These are phyloP conservation scores for Boletellus ananas DNA, from an alignment of 768 basidiomycete genomes.

Conservation along the genomic window DNA sequence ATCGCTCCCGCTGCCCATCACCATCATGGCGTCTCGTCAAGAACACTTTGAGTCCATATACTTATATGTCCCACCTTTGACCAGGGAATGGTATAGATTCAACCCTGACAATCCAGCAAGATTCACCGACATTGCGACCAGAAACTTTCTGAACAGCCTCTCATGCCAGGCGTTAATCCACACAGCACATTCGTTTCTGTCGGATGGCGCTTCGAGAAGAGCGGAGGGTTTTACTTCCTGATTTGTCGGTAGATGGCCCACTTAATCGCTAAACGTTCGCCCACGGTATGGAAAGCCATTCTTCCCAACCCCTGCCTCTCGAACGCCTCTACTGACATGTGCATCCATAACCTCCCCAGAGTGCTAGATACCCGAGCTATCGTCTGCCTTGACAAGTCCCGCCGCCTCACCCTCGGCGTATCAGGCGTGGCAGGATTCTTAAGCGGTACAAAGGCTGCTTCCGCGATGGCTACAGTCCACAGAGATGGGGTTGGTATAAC, in stretches of 20 bases:
- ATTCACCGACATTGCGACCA: too few species aligned
- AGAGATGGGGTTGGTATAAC: constrained; percentile 32
- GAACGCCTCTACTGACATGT: not conserved
- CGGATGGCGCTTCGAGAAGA: not conserved
- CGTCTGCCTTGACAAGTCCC: constrained; percentile 5
- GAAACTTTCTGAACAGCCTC: not conserved
- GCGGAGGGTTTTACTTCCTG: not conserved
- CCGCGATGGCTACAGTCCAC: constrained; percentile 34
- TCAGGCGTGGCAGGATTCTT: constrained; percentile 19
- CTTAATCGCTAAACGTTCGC: not conserved
- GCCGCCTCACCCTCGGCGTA: constrained; percentile 19
- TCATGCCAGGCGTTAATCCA: not conserved
- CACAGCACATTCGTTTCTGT: not conserved
- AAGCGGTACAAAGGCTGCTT: constrained; percentile 30
- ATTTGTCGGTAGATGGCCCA: not conserved
- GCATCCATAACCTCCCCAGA: constrained; percentile 2
- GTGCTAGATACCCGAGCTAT: not conserved
- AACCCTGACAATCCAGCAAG: too few species aligned
- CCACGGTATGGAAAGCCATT: not conserved
- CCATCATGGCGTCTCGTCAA: too few species aligned
- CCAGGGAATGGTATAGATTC: too few species aligned
- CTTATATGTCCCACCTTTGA: too few species aligned
- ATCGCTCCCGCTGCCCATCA: too few species aligned
- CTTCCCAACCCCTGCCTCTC: not conserved
- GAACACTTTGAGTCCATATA: too few species aligned